Evolutionary conservation across 805 yeast species (phyloP).

Genomic region (Cyberlindnera japonica): DNA sequence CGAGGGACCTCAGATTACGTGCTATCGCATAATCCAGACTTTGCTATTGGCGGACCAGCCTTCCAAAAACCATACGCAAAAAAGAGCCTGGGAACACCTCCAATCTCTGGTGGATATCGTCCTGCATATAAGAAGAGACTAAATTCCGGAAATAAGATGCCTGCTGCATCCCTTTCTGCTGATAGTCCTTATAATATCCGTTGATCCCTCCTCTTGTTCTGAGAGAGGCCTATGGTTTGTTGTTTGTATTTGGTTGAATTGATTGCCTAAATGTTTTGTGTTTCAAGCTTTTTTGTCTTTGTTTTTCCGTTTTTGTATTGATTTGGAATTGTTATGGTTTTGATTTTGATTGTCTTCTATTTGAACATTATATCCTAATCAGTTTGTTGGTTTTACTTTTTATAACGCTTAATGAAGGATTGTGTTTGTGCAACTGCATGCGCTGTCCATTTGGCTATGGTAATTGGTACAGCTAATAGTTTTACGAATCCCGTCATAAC

Average conservation of each 20-base stretch:
- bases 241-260: not conserved
- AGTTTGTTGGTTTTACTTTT: no score
- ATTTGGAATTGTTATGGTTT: no score
- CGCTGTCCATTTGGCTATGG: no score
- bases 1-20: constrained; percentile 37
- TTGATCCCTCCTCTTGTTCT: constrained; percentile 12
- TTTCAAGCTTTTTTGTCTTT: no score
- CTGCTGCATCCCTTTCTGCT: constrained; percentile 38
- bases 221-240: not conserved
- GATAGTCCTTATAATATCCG: constrained; percentile 45
- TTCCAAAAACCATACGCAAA: constrained; percentile 11
- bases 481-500: no score
- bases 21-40: constrained; percentile 48
- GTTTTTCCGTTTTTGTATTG: no score
- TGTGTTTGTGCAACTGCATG: no score
- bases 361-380: no score
- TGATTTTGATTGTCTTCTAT: no score
- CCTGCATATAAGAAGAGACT: constrained; percentile 38
- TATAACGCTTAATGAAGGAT: no score
- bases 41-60: constrained; percentile 30
- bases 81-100: constrained; percentile 2
- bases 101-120: constrained; percentile 25
- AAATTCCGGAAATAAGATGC: constrained; percentile 31
- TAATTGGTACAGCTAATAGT: no score
- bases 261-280: no score